Evolutionary conservation across 176 grass and related monocot genomes (phyloP).

Genomic region (Oryza longistaminata): DNA sequence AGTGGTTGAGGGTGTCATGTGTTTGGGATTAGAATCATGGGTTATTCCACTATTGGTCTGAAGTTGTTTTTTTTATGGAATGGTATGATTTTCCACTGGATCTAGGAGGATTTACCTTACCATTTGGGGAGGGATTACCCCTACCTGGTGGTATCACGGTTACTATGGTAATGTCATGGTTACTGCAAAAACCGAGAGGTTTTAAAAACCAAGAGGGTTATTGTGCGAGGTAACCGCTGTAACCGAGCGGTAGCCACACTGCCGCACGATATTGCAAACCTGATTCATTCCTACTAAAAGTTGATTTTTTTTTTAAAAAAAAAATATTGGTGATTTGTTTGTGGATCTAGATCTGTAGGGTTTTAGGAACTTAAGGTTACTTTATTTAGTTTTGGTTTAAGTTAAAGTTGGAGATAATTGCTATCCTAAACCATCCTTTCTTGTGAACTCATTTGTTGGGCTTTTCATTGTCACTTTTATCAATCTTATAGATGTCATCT

Average conservation of each 20-base stretch:
- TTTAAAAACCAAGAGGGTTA: too few relatives aligned
- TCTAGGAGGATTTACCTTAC: background rate
- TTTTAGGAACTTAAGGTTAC: background rate
- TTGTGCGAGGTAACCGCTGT: too few relatives aligned
- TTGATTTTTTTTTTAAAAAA: background rate
- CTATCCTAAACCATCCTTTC: background rate
- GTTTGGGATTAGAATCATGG: background rate
- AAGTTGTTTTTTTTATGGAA: background rate
- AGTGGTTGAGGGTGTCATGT: background rate
- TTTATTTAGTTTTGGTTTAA: slow-evolving; percentile 18
- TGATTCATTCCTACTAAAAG: background rate
- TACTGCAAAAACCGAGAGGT: too few relatives aligned
- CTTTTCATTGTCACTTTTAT: background rate
- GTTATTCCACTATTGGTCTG: background rate
- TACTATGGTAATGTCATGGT: too few relatives aligned
- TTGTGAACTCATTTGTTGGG: background rate
- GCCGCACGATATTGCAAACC: too few relatives aligned
- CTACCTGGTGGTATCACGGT: too few relatives aligned
- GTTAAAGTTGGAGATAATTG: background rate
- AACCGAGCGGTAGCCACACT: too few relatives aligned
- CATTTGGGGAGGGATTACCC: too few relatives aligned
- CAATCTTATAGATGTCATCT: background rate
- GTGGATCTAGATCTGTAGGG: background rate
- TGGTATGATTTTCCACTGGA: background rate
- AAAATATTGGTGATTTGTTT: background rate